A percentile compares a stretch with the other conserved stretches of the same genome.
These are phyloP conservation scores for Fusarium robinianum DNA, from an alignment of 2,329 filamentous ascomycete genomes.

Conservation along the genomic window DNA sequence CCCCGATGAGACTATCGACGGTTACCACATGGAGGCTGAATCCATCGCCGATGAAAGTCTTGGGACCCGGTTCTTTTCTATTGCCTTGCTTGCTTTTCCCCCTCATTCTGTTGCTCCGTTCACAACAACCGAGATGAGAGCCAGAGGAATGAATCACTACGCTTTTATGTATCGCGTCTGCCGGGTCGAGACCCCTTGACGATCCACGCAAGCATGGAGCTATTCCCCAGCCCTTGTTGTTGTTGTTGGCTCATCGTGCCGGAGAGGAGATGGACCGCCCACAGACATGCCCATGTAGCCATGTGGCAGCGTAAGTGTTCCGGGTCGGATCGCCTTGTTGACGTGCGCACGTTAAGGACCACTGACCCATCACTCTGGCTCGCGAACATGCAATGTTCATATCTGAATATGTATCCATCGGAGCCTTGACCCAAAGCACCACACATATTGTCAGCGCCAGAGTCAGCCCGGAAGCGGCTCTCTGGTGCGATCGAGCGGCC, in stretches of 20 bases:
- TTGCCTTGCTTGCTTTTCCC: not conserved
- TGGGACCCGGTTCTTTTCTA: conserved; percentile 1
- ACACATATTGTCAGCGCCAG: conserved; percentile 6
- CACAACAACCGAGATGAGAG: conserved; percentile 1
- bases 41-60: conserved; percentile 1
- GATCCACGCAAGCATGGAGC: conserved; percentile 20
- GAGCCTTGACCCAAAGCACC: not conserved
- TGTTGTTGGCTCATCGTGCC: conserved; percentile 11
- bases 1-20: conserved; percentile 15
- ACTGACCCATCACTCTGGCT: conserved; percentile 11
- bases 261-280: conserved; percentile 7
- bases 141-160: conserved; percentile 5
- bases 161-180: too few relatives aligned
- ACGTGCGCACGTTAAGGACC: conserved; percentile 11
- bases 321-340: conserved; percentile 18
- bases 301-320: conserved; percentile 30
- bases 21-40: conserved; percentile 1
- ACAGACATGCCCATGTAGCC: conserved; percentile 17
- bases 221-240: conserved; percentile 11
- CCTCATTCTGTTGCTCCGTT: conserved; percentile 3
- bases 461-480: conserved; percentile 6
- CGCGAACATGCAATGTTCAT: conserved; percentile 1
- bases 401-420: not conserved
- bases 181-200: conserved; percentile 5
- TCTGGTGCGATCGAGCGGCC: not conserved